Base-by-base conservation (phyloP, 2,329 filamentous ascomycete genomes). In the Phaeophleospora eucalypticola region DNA sequence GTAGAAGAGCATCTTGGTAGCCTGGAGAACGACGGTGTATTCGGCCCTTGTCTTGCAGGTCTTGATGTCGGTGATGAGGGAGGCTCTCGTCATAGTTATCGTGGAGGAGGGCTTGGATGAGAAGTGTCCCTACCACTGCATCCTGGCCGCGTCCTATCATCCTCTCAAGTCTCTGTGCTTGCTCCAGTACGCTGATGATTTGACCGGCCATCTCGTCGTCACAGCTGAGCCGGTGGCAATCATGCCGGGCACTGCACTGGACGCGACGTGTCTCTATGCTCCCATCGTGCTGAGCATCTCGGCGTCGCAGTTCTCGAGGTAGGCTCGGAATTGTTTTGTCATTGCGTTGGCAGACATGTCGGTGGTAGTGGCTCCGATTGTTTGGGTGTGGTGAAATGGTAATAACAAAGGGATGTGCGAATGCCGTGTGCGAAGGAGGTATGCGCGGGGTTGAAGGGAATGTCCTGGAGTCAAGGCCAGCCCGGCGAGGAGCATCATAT, bases 371-470 rank as follows among this genome's bases (percentile, higher is more conserved):
- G 44, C 46, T 54, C 52, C 48, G 50, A 52, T 57, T 51, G 54
- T 50, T 57, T 57, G 56, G 48, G 47, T 43, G 46, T 53, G 50
- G 50, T 54, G 47, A 55, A 54, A 55, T 49, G 43, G 44, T 43
- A 43, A 49, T 51, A 54, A 59, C 53, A 56, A 61, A 62, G 49
- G 51, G 45, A 54, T 57, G 54, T 54, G 54, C 56, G 52, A 55
- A 56, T 46, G 54, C 51, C 50, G 56, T 38, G 49, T 53, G 50
- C 41, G 48, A 29, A 56, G 45, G 54, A 49, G 52, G 56, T 38
- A 50, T 53, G 50, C 41, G 48, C 36, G 46, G 49, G 37, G 39
- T 39, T 40, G 52, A 46, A 43, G 50, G 53, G 48, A 45, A 49
- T 53, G 52, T 48, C 46, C 45, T 43, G 21, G 24, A 39, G 40